Evolutionary conservation across 805 yeast species (phyloP), one percentile per base, ranked within the genome.

Genomic region (Naumovozyma baii): DNA sequence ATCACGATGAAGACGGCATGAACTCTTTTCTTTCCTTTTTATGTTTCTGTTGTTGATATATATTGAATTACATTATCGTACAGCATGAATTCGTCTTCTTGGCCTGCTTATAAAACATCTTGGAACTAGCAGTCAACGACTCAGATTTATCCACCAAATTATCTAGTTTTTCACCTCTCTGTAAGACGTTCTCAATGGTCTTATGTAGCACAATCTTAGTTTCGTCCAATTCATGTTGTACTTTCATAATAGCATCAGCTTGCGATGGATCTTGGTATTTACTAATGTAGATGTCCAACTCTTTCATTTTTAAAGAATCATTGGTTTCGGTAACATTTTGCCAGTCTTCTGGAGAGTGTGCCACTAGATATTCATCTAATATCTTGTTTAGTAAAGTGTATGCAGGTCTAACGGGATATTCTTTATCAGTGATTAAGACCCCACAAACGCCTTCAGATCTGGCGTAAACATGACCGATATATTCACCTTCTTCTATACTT

Each of bases 51-150:
- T 15, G 14, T 18, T 4, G 3, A 28, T 38, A 20, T 18, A 15
- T 19, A 14, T 26, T 9, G 7, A 7, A 10, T 66, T 66, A 83
- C 72, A 80, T 73, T 46, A 85, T 70, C 17, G 80, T 68, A 67
- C 96, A 86, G 66, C 96, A 86, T 7, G 94, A 83, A 62, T 86
- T 86, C 10, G 90, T 80, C 64, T 88, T 90, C 71, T 92, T 87
- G 26, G 98, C 97, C 64, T 90, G 96, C 59, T 86, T 88, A 70
- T 90, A 92, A 61, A 92, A 92, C 83, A 87, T 86, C 59, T 90
- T 78, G 17, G 96, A 83, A 39, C 88, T 76, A 15, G 84, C 73
- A 28, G 92, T 81, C 55, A 92, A 72, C 1, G 95, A 94, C 62
- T 88, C 96, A 30, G 95, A 83, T 68, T 92, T 92, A 59, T 90